phyloP scores from a whole-genome alignment of 768 basidiomycete genomes.

The Kwoniella botswanensis region DNA sequence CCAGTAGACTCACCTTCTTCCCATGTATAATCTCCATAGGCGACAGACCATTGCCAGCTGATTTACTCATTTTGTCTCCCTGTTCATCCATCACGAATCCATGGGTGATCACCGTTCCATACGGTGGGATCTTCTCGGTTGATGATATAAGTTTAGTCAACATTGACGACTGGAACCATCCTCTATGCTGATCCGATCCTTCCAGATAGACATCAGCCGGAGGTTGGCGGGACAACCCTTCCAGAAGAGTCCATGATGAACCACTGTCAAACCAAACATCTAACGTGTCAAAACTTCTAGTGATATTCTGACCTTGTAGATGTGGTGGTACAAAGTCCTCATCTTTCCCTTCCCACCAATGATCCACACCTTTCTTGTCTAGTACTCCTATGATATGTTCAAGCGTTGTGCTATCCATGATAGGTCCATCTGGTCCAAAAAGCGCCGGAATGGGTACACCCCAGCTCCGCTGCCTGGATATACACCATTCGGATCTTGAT shows the following conservation, averaged over 20 bases:
- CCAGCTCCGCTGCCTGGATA: conserved; percentile 96
- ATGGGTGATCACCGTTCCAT: conserved; percentile 83
- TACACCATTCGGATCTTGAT: conserved; percentile 96
- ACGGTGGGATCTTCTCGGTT: conserved; percentile 63
- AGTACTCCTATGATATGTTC: conserved; percentile 78
- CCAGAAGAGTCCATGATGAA: conserved; percentile 80
- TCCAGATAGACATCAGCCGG: conserved; percentile 88
- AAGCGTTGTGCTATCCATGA: conserved; percentile 71
- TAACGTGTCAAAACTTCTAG: conserved; percentile 91
- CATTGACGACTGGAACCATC: conserved; percentile 97
- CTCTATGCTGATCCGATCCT: conserved; percentile 95
- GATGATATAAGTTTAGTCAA: conserved; percentile 72
- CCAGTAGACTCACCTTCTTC: conserved; percentile 66
- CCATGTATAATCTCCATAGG: conserved; percentile 81
- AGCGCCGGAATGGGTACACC: conserved; percentile 94
- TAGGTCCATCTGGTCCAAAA: conserved; percentile 68
- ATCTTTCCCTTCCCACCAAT: conserved; percentile 91
- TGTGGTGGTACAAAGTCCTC: conserved; percentile 77
- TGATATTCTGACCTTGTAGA: conserved; percentile 66
- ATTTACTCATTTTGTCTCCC: conserved; percentile 97
- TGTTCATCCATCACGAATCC: conserved; percentile 92
- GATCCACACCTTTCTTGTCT: conserved; percentile 70
- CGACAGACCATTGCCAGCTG: conserved; percentile 85
- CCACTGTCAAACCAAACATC: conserved; percentile 99
- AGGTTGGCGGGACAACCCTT: conserved; percentile 57